Conservation (phyloP, 176 grass and related monocot genomes). For the Stipa capillata region DNA sequence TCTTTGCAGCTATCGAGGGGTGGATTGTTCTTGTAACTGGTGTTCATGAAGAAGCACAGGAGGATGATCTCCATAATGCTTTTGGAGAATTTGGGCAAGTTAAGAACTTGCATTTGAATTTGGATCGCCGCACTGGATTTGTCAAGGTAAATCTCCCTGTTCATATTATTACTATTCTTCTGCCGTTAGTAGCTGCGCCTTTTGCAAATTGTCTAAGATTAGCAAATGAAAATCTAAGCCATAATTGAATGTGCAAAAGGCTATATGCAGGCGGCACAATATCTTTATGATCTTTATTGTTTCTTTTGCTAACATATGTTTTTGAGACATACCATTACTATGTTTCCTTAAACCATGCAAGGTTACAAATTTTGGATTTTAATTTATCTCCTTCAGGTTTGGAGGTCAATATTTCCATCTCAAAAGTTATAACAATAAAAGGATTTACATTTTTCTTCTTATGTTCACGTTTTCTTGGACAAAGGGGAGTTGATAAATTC, state of each 20-base stretch:
- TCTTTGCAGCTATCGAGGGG: constrained; percentile 44
- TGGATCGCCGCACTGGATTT: constrained; percentile 59
- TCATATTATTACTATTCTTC: background rate
- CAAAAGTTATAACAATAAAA: background rate
- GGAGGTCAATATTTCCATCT: background rate
- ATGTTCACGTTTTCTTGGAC: background rate
- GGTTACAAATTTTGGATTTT: background rate
- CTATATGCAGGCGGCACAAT: background rate
- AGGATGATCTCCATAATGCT: constrained; percentile 58
- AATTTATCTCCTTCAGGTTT: background rate
- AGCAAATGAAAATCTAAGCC: background rate
- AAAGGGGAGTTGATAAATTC: background rate
- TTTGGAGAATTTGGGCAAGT: constrained; percentile 60
- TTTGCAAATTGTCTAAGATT: background rate
- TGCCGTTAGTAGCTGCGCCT: background rate
- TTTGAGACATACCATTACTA: background rate
- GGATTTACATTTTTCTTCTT: background rate
- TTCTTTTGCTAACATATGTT: background rate
- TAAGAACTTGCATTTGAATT: constrained; percentile 65
- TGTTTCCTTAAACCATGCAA: background rate
- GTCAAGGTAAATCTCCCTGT: constrained; percentile 28
- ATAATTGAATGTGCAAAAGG: background rate
- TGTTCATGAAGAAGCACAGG: constrained; percentile 60
- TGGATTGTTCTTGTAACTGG: constrained; percentile 62
- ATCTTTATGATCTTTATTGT: background rate